Base-by-base conservation (phyloP, 345 rosid genomes). In the Isatis tinctoria region DNA sequence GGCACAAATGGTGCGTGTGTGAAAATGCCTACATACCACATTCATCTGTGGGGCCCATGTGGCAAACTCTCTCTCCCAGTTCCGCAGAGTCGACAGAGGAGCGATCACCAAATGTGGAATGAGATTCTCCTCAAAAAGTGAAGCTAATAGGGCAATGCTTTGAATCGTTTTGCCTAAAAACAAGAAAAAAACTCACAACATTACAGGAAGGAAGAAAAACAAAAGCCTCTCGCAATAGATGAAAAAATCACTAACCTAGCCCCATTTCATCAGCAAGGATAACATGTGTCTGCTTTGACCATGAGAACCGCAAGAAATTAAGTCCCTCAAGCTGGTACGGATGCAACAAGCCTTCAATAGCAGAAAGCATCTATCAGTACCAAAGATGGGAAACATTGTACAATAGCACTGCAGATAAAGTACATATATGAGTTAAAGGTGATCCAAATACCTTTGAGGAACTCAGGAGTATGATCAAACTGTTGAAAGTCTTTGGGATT, bases 191-290 rank as follows among this genome's bases (percentile, higher is more conserved):
- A 1, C 49, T 51, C 77, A 13, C 61, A 74, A 43, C 56, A 16
- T 48, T 24, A 45, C 27, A 59, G 16, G 49, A 22, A 36, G 4
- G 47, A 10, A 18, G 4, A 45, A 51, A 69, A 39, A 65, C 22
- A 67, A 37, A 69, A 47, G 65, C 53, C 68, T 35, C 26, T 60
- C 8, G 60, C 30, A 26, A 35, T 7, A 28, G 28, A 52, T 53
- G 18, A 45, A 16, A 27, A 8, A 8, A 60, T 60, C 80, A 70
- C 75, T 79, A 82, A 92, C 99, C 99, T 72, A 96, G 87, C 53
- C 98, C 99, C 99, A 96, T 96, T 76, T 96, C 99, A 87, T 96
- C 99, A 70, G 99, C 99, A 75, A 96, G 98, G 75, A 96, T 92
- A 33, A 90, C 99, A 84, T 96, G 98, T 3, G 98, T 92, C 62